These are phyloP conservation scores for sunflower (Helianthus annuus) DNA, from an alignment of 129 eudicot genomes.

Conservation along the genomic window HanXRQr2.0-SUNRISE NC_035441.2:131357955-131358454, in stretches of 20 bases:
- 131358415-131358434: not conserved
- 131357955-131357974: too few relatives aligned
- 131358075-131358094: too few relatives aligned
- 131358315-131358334: not conserved
- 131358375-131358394: not conserved
- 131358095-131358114: not conserved
- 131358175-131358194: not conserved
- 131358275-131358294: slow-evolving; percentile 57
- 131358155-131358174: not conserved
- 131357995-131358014: too few relatives aligned
- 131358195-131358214: not conserved
- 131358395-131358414: not conserved
- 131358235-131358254: slow-evolving; percentile 40
- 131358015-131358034: too few relatives aligned
- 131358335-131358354: slow-evolving; percentile 1
- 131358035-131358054: too few relatives aligned
- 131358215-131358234: not conserved
- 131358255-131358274: slow-evolving; percentile 50
- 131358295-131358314: slow-evolving; percentile 9
- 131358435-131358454: not conserved
- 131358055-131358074: too few relatives aligned
- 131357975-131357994: too few relatives aligned
- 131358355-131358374: not conserved
- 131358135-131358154: not conserved
- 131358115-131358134: not conserved